These are phyloP conservation scores for Lasiosphaeria ovina DNA, from an alignment of 495 filamentous ascomycete species.

Conservation along the genomic window DNA sequence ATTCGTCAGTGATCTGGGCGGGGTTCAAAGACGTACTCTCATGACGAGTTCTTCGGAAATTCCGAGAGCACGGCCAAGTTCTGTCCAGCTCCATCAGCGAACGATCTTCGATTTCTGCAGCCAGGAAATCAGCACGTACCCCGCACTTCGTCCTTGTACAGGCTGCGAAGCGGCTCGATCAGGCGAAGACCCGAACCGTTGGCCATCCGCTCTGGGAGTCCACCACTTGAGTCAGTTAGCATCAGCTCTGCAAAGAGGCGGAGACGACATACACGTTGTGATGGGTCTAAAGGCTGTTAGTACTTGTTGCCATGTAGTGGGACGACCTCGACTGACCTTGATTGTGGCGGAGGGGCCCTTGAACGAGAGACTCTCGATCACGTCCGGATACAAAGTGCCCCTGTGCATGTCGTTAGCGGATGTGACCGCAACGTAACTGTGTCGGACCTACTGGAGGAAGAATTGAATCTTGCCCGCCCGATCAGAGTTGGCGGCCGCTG, in stretches of 20 bases:
- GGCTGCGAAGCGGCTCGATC: conserved; percentile 62
- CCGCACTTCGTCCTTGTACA: conserved; percentile 85
- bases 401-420: too few species aligned
- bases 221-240: not conserved
- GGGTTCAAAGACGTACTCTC: conserved; percentile 13
- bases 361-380: conserved; percentile 14
- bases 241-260: not conserved
- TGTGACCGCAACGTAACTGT: conserved; percentile 3
- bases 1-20: too few species aligned
- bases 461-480: conserved; percentile 32
- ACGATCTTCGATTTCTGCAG: too few species aligned
- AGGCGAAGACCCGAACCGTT: conserved; percentile 31
- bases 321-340: conserved; percentile 3
- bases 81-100: conserved; percentile 7
- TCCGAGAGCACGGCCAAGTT: conserved; percentile 72
- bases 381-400: too few species aligned
- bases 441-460: conserved; percentile 19
- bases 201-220: conserved; percentile 29
- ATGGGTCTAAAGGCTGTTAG: conserved; percentile 41
- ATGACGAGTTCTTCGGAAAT: conserved; percentile 76
- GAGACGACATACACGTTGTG: conserved; percentile 81
- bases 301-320: too few species aligned
- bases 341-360: conserved; percentile 16
- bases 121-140: too few species aligned
- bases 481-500: conserved; percentile 57